A percentile compares a stretch with the other conserved stretches of the same genome.
These are phyloP conservation scores for Cyclotella sp. DNA, from an alignment of 108 stramenopile species.

Conservation along the genomic window DNA sequence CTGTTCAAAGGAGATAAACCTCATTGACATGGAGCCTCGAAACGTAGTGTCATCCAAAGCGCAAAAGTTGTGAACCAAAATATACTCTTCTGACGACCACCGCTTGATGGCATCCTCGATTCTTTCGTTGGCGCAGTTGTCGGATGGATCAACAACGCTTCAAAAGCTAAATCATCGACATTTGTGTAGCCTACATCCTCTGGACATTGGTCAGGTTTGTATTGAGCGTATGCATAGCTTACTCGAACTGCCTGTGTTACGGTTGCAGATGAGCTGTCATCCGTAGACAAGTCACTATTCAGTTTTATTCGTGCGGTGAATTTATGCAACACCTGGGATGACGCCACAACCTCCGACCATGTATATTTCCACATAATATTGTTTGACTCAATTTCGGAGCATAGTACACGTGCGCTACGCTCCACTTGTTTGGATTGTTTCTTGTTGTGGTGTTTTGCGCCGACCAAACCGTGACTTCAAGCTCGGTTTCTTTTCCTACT, in stretches of 20 bases:
- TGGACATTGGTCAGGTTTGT: constrained; percentile 10
- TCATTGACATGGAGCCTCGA: background rate
- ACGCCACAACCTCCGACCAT: background rate
- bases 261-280: background rate
- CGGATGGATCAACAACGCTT: background rate
- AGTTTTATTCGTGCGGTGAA: background rate
- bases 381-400: background rate
- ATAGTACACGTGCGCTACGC: constrained; percentile 26
- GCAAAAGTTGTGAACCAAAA: background rate
- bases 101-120: background rate
- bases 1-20: constrained; percentile 11
- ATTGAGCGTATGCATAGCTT: constrained; percentile 15
- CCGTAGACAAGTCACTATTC: background rate
- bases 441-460: constrained; percentile 9
- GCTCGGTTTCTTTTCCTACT: constrained; percentile 8
- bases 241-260: constrained; percentile 22
- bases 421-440: constrained; percentile 16
- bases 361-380: constrained; percentile 10
- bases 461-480: constrained; percentile 7
- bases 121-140: background rate
- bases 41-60: background rate
- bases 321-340: background rate
- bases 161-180: constrained; percentile 29
- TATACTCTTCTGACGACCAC: background rate
- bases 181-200: background rate